Conservation (phyloP, 345 rosid species). For the Lagerstroemia speciosa region DNA sequence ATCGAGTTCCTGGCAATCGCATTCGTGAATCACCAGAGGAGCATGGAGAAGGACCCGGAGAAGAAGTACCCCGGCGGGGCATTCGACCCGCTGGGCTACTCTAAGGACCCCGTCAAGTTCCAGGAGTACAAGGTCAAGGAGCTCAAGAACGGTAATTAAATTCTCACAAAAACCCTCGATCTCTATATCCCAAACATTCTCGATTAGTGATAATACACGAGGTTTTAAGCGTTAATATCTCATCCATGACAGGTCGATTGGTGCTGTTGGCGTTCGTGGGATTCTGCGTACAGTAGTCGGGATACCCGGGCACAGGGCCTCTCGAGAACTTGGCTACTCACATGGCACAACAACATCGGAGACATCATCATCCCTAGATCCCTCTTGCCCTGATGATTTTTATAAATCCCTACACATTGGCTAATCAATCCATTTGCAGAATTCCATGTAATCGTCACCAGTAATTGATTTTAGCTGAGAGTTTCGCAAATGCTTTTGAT, state of each 20-base stretch:
- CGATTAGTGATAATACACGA: too few relatives aligned
- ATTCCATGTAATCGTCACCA: too few relatives aligned
- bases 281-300: constrained; percentile 87
- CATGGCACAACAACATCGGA: constrained; percentile 86
- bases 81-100: constrained; percentile 91
- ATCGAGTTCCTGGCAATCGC: constrained; percentile 81
- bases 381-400: too few relatives aligned
- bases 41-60: constrained; percentile 94
- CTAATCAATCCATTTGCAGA: too few relatives aligned
- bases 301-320: constrained; percentile 96
- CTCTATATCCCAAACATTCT: too few relatives aligned
- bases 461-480: too few relatives aligned
- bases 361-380: constrained; percentile 6
- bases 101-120: constrained; percentile 88
- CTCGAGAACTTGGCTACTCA: constrained; percentile 94
- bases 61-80: constrained; percentile 98
- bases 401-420: too few relatives aligned
- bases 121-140: constrained; percentile 87
- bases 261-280: constrained; percentile 93
- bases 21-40: constrained; percentile 96
- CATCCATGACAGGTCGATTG: constrained; percentile 57
- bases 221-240: too few relatives aligned
- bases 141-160: constrained; percentile 63
- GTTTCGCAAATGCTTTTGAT: too few relatives aligned
- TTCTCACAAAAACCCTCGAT: background rate